These are phyloP conservation scores for Solanum dulcamara DNA, from an alignment of 257 asterid genomes.

Conservation along the genomic window DNA sequence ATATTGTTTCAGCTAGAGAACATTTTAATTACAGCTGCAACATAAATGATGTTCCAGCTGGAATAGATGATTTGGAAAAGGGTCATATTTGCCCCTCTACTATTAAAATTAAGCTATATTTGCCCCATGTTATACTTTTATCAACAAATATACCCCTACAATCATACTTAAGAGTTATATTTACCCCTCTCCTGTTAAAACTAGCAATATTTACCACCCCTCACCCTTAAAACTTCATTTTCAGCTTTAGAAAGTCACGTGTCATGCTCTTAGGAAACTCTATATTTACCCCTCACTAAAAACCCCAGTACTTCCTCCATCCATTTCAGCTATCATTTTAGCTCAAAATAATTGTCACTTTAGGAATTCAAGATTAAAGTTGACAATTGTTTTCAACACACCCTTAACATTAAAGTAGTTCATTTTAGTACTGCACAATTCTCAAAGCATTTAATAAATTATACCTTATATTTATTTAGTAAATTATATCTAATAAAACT, in stretches of 20 bases:
- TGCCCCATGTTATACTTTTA: neutral
- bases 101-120: neutral
- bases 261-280: neutral
- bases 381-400: neutral
- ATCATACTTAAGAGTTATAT: neutral
- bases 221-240: neutral
- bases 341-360: neutral
- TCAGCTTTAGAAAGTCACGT: neutral
- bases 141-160: neutral
- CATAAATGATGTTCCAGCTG: neutral
- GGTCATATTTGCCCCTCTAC: neutral
- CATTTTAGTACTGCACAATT: neutral
- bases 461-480: neutral
- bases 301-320: neutral
- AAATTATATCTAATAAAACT: neutral
- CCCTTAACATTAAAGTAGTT: neutral
- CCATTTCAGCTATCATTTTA: neutral
- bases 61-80: neutral
- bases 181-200: neutral
- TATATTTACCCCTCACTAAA: neutral
- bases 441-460: neutral
- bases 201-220: neutral
- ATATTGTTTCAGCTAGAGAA: neutral
- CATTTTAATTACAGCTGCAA: neutral
- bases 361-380: neutral